Evolutionary conservation across 371 early-diverging fungal genomes (phyloP), one percentile per base, ranked within the genome.

Genomic region (Dinochytrium kinnereticum): DNA sequence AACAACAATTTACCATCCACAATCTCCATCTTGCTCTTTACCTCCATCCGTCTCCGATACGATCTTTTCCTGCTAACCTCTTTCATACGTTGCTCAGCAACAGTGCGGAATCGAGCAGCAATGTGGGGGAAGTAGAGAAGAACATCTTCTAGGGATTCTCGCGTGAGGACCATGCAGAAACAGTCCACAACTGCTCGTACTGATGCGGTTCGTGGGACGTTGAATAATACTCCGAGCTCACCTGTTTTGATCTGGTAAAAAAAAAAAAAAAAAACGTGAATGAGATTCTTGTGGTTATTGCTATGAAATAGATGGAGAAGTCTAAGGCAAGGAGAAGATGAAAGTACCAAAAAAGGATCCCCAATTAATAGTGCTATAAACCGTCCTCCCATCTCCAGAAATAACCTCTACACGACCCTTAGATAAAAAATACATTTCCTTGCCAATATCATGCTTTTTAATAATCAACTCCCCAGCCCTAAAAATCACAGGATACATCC

Each of bases 131-230:
- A 79, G 28, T 51, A 59, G 26, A 68, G 75, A 51, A 79, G 59
- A 28, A 74, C 71, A 0, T 50, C 71, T 13, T 74, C 77, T 21
- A 79, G 67, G 44, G 33, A 64, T 0, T 76, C 74, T 21, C 73
- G 74, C 1, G 84, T 80, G n/a, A 84, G 72, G 26, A 81, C 78
- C 82, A 82, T 80, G 80, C 81, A 84, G 37, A 66, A 68, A 34
- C 73, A 67, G 59, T 73, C 73, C 36, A 66, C 37, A 0, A 73
- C 28, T 0, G 84, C 80, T 17, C 84, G 70, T 15, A 84, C 76
- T 2, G 84, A 84, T 0, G 84, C 84, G 0, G 84, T 84, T 1
- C 84, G 75, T 0, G 84, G 84, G 51, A 81, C 72, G 65, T 81
- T 76, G 64, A 81, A 84, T 1, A 81, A 71, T 21, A 84, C 84